Evolutionary conservation across 495 filamentous ascomycete genomes (phyloP).

Genomic region (Margaritispora aquatica): DNA sequence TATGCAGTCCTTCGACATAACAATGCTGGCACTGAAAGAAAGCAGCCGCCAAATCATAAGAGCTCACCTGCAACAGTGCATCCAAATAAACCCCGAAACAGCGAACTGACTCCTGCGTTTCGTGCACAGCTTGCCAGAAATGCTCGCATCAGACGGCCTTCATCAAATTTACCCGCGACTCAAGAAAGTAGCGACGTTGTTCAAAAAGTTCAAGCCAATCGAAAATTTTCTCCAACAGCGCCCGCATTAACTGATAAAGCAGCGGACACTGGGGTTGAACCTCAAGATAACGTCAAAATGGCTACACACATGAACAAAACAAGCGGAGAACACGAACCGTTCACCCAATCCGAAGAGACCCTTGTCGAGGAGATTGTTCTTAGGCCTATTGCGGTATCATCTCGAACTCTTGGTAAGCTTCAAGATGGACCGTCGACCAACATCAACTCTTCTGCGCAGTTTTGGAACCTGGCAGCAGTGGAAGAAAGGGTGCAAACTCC

Average conservation of each 20-base stretch:
- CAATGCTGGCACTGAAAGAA: not conserved
- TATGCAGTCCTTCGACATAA: not conserved
- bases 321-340: no score
- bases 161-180: conserved; percentile 1
- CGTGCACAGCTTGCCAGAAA: conserved; percentile 14
- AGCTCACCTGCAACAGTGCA: not conserved
- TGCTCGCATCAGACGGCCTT: conserved; percentile 14
- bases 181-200: not conserved
- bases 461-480: not conserved
- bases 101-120: not conserved
- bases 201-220: not conserved
- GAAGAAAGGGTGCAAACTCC: not conserved
- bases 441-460: not conserved
- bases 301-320: no score
- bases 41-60: not conserved
- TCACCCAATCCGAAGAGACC: no score
- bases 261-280: not conserved
- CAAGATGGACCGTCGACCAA: not conserved
- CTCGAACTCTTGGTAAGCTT: no score
- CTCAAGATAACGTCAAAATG: not conserved
- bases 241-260: not conserved
- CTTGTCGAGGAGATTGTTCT: no score
- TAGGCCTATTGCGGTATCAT: no score
- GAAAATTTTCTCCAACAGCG: not conserved
- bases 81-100: not conserved